Evolutionary conservation across 768 basidiomycete genomes (phyloP).

Genomic region (Suillus fuscotomentosus): DNA sequence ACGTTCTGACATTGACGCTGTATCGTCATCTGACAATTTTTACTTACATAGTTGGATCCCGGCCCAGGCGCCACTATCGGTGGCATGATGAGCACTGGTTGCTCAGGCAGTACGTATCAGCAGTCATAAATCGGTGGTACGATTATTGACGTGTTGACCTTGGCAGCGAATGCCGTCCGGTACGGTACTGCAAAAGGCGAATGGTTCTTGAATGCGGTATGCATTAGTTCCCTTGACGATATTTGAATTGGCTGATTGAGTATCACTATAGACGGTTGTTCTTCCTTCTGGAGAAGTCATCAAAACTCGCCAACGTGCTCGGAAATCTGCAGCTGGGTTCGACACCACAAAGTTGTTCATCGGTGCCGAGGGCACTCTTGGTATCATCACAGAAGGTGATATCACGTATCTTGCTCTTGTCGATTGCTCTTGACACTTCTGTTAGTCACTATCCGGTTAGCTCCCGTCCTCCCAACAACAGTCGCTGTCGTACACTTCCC

Average conservation of each 20-base stretch:
- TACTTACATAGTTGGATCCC: slow-evolving; percentile 58
- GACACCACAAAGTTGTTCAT: slow-evolving; percentile 86
- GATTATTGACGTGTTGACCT: not conserved
- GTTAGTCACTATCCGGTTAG: slow-evolving; percentile 74
- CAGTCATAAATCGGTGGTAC: not conserved
- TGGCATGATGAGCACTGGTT: slow-evolving; percentile 85
- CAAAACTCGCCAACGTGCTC: slow-evolving; percentile 74
- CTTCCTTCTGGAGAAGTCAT: slow-evolving; percentile 88
- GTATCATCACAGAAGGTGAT: slow-evolving; percentile 83
- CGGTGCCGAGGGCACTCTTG: slow-evolving; percentile 79
- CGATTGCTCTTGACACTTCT: not conserved
- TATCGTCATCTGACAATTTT: not conserved
- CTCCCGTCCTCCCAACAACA: slow-evolving; percentile 78
- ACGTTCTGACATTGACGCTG: slow-evolving; percentile 11
- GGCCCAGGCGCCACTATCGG: slow-evolving; percentile 81
- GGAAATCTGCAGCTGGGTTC: slow-evolving; percentile 88
- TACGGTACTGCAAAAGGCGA: slow-evolving; percentile 90
- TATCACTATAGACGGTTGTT: slow-evolving; percentile 67
- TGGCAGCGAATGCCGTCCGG: slow-evolving; percentile 70
- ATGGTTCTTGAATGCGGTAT: slow-evolving; percentile 85
- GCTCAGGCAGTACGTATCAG: slow-evolving; percentile 66
- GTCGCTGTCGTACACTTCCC: slow-evolving; percentile 85
- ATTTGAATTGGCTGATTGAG: not conserved
- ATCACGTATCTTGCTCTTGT: not conserved
- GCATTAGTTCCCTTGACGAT: slow-evolving; percentile 12